A percentile compares a stretch with the other conserved stretches of the same genome.
Evolutionary conservation across 2,329 filamentous ascomycete species (phyloP).

Genomic region (Colletotrichum viniferum): DNA sequence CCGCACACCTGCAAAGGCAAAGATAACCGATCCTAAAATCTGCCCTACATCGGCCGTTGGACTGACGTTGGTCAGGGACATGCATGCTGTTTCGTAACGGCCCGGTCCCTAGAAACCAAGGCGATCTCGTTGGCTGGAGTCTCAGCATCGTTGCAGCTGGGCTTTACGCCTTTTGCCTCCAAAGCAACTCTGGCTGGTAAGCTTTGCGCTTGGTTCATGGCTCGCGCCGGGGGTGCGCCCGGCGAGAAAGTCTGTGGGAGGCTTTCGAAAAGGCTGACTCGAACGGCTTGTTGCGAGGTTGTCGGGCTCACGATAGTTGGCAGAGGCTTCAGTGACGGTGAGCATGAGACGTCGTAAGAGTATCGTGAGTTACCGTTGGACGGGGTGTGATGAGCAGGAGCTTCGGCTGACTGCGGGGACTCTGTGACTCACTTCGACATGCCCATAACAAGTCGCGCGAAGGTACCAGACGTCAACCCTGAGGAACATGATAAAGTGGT

Average conservation of each 20-base stretch:
- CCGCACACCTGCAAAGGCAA: neutral
- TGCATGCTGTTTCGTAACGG: neutral
- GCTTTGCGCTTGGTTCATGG: neutral
- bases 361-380: neutral
- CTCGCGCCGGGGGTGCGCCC: neutral
- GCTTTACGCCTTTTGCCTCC: neutral
- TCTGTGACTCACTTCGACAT: neutral
- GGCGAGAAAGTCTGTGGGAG: neutral
- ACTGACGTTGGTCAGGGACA: neutral
- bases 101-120: neutral
- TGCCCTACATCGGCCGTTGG: neutral
- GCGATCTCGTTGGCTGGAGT: neutral
- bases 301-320: neutral
- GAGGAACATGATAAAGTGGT: neutral
- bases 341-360: neutral
- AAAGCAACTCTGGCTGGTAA: neutral
- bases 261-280: neutral
- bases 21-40: neutral
- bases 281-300: neutral
- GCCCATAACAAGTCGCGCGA: neutral
- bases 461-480: neutral
- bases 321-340: neutral
- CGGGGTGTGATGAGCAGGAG: neutral
- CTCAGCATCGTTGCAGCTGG: conserved; percentile 6
- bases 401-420: neutral